Base-by-base conservation (phyloP, 2,329 filamentous ascomycete species). In the Boeremia lycopersici region DNA sequence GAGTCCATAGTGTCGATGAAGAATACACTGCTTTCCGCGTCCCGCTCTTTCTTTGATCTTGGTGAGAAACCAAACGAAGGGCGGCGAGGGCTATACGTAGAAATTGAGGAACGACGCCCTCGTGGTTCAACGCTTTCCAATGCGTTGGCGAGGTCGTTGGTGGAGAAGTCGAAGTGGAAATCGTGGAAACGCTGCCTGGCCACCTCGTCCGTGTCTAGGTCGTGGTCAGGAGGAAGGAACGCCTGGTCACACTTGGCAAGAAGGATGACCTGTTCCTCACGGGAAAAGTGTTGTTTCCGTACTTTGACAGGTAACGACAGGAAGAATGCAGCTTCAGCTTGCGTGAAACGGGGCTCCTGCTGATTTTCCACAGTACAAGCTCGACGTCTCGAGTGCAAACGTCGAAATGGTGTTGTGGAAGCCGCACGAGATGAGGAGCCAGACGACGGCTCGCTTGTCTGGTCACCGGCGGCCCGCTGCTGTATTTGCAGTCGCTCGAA, bases 281-380 rank as follows among this genome's bases (percentile, higher is more conserved):
- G 81, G 23, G 87, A 87, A 71, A 92, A 88, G 58, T 89, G 84
- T 61, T 84, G 85, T 61, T 85, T 84, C 68, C 86, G 86, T 60
- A 91, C 82, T 74, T 91, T 91, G 59, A 89, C 85, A 17, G 90
- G 89, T 36, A 92, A 79, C 19, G 82, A 84, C 48, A 87, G 79
- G 71, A 87, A 92, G 79, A 89, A 91, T 59, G 84, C 80, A 49
- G 84, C 84, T 64, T 90, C 86, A 28, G 81, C 79, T 50, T 82
- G 80, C 48, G 81, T 75, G 59, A 74, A 74, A 66, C 61, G 66
- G 69, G 60, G 70, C 54, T 69, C 60, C 43, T 67, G 62, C 36
- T 36, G 53, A 31, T 15, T 42, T 29, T 30, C 38, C 17, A 33
- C 43, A 29, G 46, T 50, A 6, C 12, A 26, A 19, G 46, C 52